These are phyloP conservation scores for Eucalyptus pauciflora DNA, from an alignment of 345 rosid species.

Conservation along the genomic window DNA sequence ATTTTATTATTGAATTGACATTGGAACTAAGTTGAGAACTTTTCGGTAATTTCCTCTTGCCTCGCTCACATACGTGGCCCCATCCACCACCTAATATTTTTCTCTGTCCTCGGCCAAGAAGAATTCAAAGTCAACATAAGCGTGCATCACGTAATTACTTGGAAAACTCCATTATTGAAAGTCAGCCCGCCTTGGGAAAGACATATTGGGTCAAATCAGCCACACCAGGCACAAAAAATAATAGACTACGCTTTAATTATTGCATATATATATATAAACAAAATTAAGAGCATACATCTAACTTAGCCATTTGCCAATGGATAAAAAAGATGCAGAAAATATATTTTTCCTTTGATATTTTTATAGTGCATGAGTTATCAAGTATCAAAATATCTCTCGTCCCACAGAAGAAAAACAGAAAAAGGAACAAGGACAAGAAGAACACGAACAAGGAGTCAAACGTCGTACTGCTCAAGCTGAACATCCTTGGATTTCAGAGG, in stretches of 20 bases:
- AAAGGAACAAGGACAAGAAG: background rate
- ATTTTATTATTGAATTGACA: background rate
- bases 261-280: background rate
- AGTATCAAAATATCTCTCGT: background rate
- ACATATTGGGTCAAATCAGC: background rate
- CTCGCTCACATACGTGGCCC: background rate
- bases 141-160: background rate
- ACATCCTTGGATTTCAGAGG: conserved; percentile 42
- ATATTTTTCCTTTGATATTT: background rate
- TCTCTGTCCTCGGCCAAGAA: background rate
- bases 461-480: conserved; percentile 16
- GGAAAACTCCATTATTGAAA: background rate
- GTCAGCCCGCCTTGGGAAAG: background rate
- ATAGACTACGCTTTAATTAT: background rate
- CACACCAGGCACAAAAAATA: background rate
- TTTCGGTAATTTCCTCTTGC: background rate
- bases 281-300: background rate
- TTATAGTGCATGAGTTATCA: background rate
- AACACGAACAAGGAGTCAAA: background rate
- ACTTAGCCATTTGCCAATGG: background rate
- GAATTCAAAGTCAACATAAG: background rate
- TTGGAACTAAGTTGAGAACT: background rate
- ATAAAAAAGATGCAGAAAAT: background rate
- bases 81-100: background rate
- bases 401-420: background rate